Percentiles rank a stretch among this genome's conserved stretches.
phyloP scores from a whole-genome alignment of 495 filamentous ascomycete species.

The Cercophora newfieldiana region DNA sequence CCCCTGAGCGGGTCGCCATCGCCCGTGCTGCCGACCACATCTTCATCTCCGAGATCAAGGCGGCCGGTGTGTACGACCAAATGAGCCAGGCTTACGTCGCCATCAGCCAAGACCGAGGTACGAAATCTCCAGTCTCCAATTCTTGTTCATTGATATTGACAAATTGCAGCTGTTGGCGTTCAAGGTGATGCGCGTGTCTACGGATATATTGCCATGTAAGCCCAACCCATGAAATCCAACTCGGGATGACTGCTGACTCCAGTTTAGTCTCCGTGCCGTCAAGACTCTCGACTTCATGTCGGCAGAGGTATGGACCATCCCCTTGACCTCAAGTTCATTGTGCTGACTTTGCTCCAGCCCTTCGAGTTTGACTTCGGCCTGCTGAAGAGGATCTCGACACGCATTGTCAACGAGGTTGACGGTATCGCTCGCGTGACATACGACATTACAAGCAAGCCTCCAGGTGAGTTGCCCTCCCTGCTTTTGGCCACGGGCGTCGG shows the following conservation, averaged over 20 bases:
- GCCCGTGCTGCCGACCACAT: conserved; percentile 82
- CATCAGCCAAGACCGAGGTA: conserved; percentile 65
- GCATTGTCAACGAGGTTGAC: conserved; percentile 84
- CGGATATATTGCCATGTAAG: conserved; percentile 37
- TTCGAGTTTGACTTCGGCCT: conserved; percentile 68
- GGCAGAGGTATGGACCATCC: conserved; percentile 40
- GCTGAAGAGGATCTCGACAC: conserved; percentile 63
- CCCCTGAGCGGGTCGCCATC: conserved; percentile 73
- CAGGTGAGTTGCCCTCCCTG: conserved; percentile 41
- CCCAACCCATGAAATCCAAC: background rate
- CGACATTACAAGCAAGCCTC: conserved; percentile 76
- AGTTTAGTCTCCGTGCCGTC: conserved; percentile 62
- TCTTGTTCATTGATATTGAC: background rate
- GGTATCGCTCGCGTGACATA: conserved; percentile 53
- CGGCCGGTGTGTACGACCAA: conserved; percentile 79
- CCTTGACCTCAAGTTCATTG: background rate
- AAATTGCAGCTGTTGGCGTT: conserved; percentile 5
- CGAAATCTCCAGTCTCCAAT: conserved; percentile 58
- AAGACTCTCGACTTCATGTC: conserved; percentile 80
- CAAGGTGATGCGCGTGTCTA: conserved; percentile 68
- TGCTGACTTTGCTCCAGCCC: conserved; percentile 26
- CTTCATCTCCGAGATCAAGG: conserved; percentile 84
- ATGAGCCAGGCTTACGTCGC: conserved; percentile 69
- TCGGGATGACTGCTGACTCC: background rate
- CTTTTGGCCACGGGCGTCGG: background rate